Base-by-base conservation (phyloP, 257 asterid genomes). In the Nicotiana undulata region DNA sequence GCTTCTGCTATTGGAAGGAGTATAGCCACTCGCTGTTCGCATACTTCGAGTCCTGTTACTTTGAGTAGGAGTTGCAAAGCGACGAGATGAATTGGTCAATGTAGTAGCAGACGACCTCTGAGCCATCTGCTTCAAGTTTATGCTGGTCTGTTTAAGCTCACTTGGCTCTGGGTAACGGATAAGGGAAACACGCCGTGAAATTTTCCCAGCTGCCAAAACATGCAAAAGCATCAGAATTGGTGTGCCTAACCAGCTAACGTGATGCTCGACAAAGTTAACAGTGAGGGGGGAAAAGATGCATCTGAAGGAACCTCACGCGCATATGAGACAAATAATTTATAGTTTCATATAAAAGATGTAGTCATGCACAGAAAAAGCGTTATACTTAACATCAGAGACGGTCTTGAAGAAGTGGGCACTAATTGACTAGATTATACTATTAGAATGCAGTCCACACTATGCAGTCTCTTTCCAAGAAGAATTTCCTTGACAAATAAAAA, bases 101-200 rank as follows among this genome's bases (percentile, higher is more conserved):
- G 93, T 82, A 66, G 91, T 79, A 32, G 81, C 80, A 66, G 93
- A 90, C 20, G 90, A 84, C 63, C 90, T 80, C 32, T 81, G 88
- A 58, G 88, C 82, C 83, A 79, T 85, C 65, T 56, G 56, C 44
- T 77, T 44, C 66, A 11, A 31, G 59, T 65, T 4, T 83, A 75
- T 80, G 84, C 49, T 89, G 82, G 63, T 74, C 81, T 63, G 67
- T 46, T 74, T 85, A 53, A 89, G 60, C 82, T 90, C 94, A 75
- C 86, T 77, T 9, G 93, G 91, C 32, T 91, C 96, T 0, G 96
- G 93, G 83, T 90, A 91, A 84, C 86, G 93, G 82, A 90, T 67
- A 58, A 93, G 82, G 70, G 93, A 89, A 49, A 90, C 89, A 13
- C 79, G 88, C 28, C 88, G 85, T 1, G 97, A 86, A 74, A 93